A percentile compares a stretch with the other conserved stretches of the same genome.
phyloP scores from a whole-genome alignment of 768 basidiomycete genomes.

The Astraeus odoratus region DNA sequence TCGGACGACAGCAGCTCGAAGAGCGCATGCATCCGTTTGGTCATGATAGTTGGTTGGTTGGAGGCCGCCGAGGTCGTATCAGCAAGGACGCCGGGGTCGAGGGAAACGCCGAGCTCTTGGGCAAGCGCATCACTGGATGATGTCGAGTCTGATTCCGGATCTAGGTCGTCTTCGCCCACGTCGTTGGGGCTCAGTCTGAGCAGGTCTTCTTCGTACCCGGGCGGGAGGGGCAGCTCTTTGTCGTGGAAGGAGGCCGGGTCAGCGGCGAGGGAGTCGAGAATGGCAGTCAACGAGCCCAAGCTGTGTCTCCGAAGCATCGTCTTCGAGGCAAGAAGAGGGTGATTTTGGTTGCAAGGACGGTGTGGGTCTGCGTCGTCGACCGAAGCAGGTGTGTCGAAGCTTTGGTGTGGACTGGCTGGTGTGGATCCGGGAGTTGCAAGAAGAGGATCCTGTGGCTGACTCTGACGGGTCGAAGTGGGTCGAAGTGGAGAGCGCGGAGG shows the following conservation, averaged over 20 bases:
- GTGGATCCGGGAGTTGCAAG: constrained; percentile 21
- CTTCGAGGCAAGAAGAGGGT: constrained; percentile 16
- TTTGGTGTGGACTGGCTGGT: constrained; percentile 1
- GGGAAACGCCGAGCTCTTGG: constrained; percentile 8
- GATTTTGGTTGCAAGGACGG: constrained; percentile 5
- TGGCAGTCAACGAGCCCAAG: constrained; percentile 25
- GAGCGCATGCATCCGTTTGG: constrained; percentile 73
- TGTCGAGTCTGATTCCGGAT: constrained; percentile 17
- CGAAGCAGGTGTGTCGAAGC: constrained; percentile 5
- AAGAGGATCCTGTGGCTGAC: constrained; percentile 8
- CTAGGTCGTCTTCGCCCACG: constrained; percentile 23
- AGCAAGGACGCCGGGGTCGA: constrained; percentile 2
- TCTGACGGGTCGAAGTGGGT: constrained; percentile 17
- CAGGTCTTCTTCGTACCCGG: constrained; percentile 15
- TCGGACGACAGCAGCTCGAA: constrained; percentile 75
- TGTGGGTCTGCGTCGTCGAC: no score
- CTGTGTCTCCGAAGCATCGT: constrained; percentile 26
- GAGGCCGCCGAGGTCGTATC: constrained; percentile 13
- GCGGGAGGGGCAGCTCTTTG: constrained; percentile 26
- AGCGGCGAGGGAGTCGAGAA: constrained; percentile 26
- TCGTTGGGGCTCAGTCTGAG: constrained; percentile 7
- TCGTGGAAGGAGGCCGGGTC: constrained; percentile 17
- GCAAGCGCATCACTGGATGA: constrained; percentile 23
- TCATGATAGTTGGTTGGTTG: constrained; percentile 32
- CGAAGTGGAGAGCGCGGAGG: constrained; percentile 28